These are phyloP conservation scores for Hypoxylon sp. DNA, from an alignment of 2,329 filamentous ascomycete species.

Conservation along the genomic window DNA sequence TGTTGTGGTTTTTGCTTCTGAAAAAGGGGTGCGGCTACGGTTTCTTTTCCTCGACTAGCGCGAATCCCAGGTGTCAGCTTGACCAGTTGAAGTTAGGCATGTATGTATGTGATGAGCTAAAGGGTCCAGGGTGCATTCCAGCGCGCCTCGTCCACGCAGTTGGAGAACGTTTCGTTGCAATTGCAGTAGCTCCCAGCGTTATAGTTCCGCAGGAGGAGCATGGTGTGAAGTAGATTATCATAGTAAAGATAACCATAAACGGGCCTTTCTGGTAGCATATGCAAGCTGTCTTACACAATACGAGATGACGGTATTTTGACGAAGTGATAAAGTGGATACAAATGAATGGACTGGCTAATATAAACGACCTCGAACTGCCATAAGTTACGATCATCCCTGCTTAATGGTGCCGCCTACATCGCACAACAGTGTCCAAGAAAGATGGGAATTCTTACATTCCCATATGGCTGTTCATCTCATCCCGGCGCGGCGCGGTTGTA, in stretches of 20 bases:
- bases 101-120: constrained; percentile 12
- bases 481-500: constrained; percentile 20
- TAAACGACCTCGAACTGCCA: constrained; percentile 37
- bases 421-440: constrained; percentile 41
- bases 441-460: constrained; percentile 37
- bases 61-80: constrained; percentile 19
- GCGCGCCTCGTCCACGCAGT: constrained; percentile 9
- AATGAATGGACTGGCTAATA: constrained; percentile 34
- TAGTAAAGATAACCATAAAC: constrained; percentile 14
- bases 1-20: neutral
- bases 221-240: constrained; percentile 3
- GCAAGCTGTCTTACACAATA: constrained; percentile 35
- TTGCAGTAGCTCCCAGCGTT: constrained; percentile 22
- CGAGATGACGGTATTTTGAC: constrained; percentile 39
- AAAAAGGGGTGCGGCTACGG: constrained; percentile 9
- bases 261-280: constrained; percentile 26
- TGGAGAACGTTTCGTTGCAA: constrained; percentile 11
- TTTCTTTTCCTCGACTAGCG: constrained; percentile 11
- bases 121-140: neutral
- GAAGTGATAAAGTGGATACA: constrained; percentile 37
- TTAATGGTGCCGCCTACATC: constrained; percentile 30
- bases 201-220: constrained; percentile 4
- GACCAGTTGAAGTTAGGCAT: constrained; percentile 13
- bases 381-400: constrained; percentile 30
- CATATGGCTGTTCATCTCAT: constrained; percentile 34